Evolutionary conservation across 2,329 filamentous ascomycete genomes (phyloP).

Genomic region (Paracamarosporium sp.): DNA sequence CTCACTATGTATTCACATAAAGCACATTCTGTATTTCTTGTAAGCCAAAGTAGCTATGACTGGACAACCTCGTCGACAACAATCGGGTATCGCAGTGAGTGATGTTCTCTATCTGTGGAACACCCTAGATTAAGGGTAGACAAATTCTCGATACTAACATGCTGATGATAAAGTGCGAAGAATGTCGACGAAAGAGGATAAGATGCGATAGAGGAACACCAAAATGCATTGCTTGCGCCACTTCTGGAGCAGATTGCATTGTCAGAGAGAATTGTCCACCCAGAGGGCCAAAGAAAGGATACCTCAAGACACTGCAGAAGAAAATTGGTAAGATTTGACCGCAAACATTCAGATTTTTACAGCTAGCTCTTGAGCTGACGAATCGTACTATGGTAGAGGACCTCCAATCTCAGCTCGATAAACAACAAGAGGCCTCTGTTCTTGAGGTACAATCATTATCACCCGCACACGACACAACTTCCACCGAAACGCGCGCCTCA

Average conservation of each 20-base stretch:
- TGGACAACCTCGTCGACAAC: neutral
- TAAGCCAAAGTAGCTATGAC: neutral
- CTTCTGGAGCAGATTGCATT: neutral
- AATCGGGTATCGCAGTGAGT: neutral
- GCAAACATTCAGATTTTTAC: too few relatives aligned
- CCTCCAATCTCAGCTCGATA: neutral
- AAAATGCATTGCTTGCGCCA: neutral
- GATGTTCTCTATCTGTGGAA: too few relatives aligned
- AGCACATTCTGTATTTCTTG: too few relatives aligned
- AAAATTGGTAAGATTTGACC: neutral
- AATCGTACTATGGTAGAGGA: neutral
- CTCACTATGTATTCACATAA: too few relatives aligned
- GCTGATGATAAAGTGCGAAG: neutral
- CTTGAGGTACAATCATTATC: too few relatives aligned
- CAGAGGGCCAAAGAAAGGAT: neutral
- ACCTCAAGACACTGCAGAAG: neutral
- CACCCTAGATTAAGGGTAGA: too few relatives aligned
- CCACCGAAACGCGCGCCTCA: neutral
- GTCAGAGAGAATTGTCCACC: neutral
- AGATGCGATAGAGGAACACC: neutral
- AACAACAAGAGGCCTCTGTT: neutral
- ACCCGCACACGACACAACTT: neutral
- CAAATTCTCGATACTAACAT: neutral
- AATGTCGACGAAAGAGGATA: neutral
- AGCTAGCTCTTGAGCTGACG: too few relatives aligned